Evolutionary conservation across 1,284 basidiomycete species (phyloP), one percentile per base, ranked within the genome.

Genomic region (Exobasidium rhododendri): DNA sequence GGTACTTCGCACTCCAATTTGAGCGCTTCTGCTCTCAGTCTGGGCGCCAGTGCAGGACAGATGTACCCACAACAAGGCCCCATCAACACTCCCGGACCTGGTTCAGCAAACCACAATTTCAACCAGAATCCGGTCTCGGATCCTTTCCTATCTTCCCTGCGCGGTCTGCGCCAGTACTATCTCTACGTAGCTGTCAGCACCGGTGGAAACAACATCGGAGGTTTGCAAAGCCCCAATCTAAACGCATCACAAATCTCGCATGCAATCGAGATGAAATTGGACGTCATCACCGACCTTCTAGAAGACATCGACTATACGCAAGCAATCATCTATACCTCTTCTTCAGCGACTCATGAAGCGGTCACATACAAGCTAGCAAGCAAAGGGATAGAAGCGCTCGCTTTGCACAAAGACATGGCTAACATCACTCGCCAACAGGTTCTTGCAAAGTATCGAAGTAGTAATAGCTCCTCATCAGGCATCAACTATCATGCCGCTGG

Each of bases 191-290:
- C 73, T 11, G 72, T 74, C 28, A 70, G 81, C 43, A 75, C 84
- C 44, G 91, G 92, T 3, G 35, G 35, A 40, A 40, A 40, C 17
- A 40, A 40, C 17, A 40, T 40, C 17, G 84, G 90, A 31, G 92
- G 92, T 10, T 93, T 92, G 55, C 92, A 93, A 68, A 92, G 92
- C 20, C 92, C 91, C 26, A 91, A 92, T 13, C 84, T 92, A 57
- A 86, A 88, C 45, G 90, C 28, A 32, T 52, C 43, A 28, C 46
- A 31, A 30, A 47, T 45, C 20, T 22, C 49, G 35, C 57, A 58
- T 47, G 57, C 92, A 40, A 86, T 91, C 66, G 94, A 97, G 81
- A 97, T 93, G 91, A 98, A 98, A 82, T 83, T 98, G 56, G 94
- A 98, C 75, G 93, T 92, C 17, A 84, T 98, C 35, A 88, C 90